phyloP scores from a whole-genome alignment of 2,329 filamentous ascomycete genomes.

The Aureobasidium sp. region DNA sequence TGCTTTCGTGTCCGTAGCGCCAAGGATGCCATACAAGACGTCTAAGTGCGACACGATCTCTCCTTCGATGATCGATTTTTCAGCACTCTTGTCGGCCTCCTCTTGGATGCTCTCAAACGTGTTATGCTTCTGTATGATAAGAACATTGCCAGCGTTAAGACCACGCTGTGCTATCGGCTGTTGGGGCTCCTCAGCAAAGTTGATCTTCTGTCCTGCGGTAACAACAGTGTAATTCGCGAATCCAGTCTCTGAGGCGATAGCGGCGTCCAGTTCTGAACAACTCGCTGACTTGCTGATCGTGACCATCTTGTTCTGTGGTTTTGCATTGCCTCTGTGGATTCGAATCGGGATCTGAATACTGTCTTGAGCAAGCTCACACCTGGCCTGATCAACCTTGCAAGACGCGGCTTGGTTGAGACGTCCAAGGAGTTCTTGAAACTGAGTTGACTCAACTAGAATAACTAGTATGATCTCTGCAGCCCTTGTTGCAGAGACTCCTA shows the following conservation, averaged over 20 bases:
- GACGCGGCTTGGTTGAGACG: background rate
- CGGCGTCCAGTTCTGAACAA: constrained; percentile 2
- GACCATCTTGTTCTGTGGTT: background rate
- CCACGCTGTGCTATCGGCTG: constrained; percentile 8
- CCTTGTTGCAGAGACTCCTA: background rate
- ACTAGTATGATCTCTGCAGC: background rate
- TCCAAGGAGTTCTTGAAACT: background rate
- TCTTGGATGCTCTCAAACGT: constrained; percentile 12
- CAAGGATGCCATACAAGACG: constrained; percentile 73
- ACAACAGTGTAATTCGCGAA: constrained; percentile 13
- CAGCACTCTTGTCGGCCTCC: constrained; percentile 17
- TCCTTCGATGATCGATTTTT: constrained; percentile 56
- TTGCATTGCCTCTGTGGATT: background rate
- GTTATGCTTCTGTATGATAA: constrained; percentile 16
- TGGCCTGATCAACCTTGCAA: no score
- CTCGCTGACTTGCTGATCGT: constrained; percentile 5
- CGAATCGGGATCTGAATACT: constrained; percentile 6
- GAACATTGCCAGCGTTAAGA: background rate
- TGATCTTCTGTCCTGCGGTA: constrained; percentile 11
- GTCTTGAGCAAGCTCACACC: background rate
- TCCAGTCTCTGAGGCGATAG: constrained; percentile 2
- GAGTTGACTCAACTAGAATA: background rate
- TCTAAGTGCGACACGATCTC: constrained; percentile 78
- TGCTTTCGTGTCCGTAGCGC: constrained; percentile 36
- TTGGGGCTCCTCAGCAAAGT: constrained; percentile 2